These are phyloP conservation scores for Comarum palustre DNA, from an alignment of 306 rosid species.

Conservation along the genomic window DNA sequence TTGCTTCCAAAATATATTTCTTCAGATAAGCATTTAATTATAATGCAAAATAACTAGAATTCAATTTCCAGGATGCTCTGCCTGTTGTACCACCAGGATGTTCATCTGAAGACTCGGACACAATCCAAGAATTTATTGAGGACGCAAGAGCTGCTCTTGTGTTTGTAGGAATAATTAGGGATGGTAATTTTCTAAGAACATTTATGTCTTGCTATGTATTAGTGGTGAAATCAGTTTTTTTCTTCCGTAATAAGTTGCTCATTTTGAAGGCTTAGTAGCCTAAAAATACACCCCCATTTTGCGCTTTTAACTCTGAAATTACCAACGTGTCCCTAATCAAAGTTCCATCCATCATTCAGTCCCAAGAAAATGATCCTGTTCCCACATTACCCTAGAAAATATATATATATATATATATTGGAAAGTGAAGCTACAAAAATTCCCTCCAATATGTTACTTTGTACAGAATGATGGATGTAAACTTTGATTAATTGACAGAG, in stretches of 20 bases:
- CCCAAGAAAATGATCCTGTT: not conserved
- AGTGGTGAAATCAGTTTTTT: not conserved
- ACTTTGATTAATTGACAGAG: not conserved
- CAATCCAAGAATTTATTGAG: slow-evolving; percentile 66
- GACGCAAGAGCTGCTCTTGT: slow-evolving; percentile 87
- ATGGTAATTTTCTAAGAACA: slow-evolving; percentile 29
- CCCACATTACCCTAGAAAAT: not conserved
- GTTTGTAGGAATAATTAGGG: slow-evolving; percentile 93
- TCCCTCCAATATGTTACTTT: not conserved
- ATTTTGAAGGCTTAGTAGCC: not conserved
- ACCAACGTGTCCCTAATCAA: not conserved
- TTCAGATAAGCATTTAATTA: slow-evolving; percentile 16
- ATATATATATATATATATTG: not conserved
- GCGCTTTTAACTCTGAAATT: not conserved
- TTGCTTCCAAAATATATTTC: slow-evolving; percentile 14
- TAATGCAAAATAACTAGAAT: slow-evolving; percentile 31
- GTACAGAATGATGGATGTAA: not conserved
- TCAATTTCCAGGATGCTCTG: slow-evolving; percentile 61
- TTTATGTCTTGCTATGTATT: not conserved
- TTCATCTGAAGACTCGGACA: slow-evolving; percentile 62
- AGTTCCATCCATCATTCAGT: not conserved
- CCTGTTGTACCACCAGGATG: slow-evolving; percentile 97
- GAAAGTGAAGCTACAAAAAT: not conserved
- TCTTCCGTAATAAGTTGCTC: not conserved
- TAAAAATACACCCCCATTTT: not conserved